Evolutionary conservation across 2,329 filamentous ascomycete genomes (phyloP).

Genomic region (Chaetomiaceae sp.): DNA sequence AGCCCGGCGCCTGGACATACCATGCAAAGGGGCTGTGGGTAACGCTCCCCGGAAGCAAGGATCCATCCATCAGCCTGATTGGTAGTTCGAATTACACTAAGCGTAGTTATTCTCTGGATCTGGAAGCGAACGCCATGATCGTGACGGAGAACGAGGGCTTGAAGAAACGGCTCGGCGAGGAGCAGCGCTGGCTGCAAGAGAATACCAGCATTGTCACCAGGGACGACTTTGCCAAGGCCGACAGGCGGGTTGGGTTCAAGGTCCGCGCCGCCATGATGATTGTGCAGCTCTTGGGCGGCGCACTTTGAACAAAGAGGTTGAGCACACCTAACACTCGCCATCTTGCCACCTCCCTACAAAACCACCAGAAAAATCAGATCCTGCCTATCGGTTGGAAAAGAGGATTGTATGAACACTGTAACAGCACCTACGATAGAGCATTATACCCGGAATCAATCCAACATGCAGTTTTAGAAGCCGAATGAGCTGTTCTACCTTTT

Average conservation of each 20-base stretch:
- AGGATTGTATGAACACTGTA: slow-evolving; percentile 9
- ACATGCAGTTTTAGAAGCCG: slow-evolving; percentile 1
- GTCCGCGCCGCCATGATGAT: slow-evolving; percentile 93
- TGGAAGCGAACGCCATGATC: slow-evolving; percentile 84
- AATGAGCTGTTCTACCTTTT: not conserved
- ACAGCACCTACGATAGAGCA: slow-evolving; percentile 7
- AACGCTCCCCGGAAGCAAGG: slow-evolving; percentile 59
- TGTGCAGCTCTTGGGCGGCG: slow-evolving; percentile 78
- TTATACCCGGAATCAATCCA: slow-evolving; percentile 15
- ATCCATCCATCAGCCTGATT: slow-evolving; percentile 75
- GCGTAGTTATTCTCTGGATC: slow-evolving; percentile 83
- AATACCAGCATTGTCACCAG: slow-evolving; percentile 64
- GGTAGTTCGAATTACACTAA: slow-evolving; percentile 96
- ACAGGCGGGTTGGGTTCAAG: slow-evolving; percentile 78
- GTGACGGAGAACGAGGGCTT: slow-evolving; percentile 72
- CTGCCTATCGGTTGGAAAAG: not conserved
- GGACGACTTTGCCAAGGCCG: slow-evolving; percentile 74
- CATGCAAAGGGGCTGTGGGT: slow-evolving; percentile 97
- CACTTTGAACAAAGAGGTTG: slow-evolving; percentile 50
- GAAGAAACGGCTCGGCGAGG: slow-evolving; percentile 68
- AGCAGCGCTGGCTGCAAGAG: slow-evolving; percentile 75
- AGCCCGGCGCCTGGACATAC: slow-evolving; percentile 89
- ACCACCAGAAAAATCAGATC: not conserved
- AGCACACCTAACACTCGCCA: not conserved
- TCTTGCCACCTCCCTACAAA: too few species aligned